phyloP scores from a whole-genome alignment of 768 basidiomycete species.

The Amanita polypyramis region DNA sequence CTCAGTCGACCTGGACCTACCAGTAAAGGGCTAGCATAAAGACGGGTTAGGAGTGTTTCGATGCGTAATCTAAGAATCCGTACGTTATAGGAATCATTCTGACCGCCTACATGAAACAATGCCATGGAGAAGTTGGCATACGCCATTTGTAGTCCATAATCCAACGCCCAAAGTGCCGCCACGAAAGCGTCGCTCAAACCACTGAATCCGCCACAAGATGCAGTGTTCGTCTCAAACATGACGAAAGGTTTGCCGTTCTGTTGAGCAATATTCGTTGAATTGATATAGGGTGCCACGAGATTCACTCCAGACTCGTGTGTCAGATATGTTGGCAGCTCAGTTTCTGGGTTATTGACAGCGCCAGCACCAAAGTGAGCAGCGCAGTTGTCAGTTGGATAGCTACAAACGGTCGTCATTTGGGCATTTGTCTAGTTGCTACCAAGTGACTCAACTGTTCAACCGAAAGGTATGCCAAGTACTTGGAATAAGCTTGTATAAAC shows the following conservation, averaged over 20 bases:
- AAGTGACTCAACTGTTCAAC: slow-evolving; percentile 42
- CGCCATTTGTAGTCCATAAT: slow-evolving; percentile 52
- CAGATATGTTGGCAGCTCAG: slow-evolving; percentile 48
- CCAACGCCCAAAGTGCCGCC: slow-evolving; percentile 53
- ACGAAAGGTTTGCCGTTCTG: slow-evolving; percentile 33
- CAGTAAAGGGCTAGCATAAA: slow-evolving; percentile 35
- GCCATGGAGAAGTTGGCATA: slow-evolving; percentile 40
- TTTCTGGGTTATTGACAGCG: slow-evolving; percentile 29
- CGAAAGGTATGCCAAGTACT: slow-evolving; percentile 32
- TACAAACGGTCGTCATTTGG: slow-evolving; percentile 17
- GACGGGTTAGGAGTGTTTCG: background rate
- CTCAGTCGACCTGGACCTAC: slow-evolving; percentile 21
- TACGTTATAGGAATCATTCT: slow-evolving; percentile 58
- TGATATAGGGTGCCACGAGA: slow-evolving; percentile 43
- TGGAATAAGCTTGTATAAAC: slow-evolving; percentile 31
- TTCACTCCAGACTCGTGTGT: slow-evolving; percentile 44
- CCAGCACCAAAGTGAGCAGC: slow-evolving; percentile 37
- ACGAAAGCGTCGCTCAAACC: slow-evolving; percentile 55
- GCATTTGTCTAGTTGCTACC: slow-evolving; percentile 7
- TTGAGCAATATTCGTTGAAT: slow-evolving; percentile 34
- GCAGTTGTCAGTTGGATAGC: slow-evolving; percentile 58
- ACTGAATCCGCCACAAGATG: slow-evolving; percentile 58
- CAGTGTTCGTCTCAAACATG: slow-evolving; percentile 68
- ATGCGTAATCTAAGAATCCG: slow-evolving; percentile 12
- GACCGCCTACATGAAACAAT: slow-evolving; percentile 49